Conservation (phyloP, 257 asterid genomes). For the Verbena officinalis region DNA sequence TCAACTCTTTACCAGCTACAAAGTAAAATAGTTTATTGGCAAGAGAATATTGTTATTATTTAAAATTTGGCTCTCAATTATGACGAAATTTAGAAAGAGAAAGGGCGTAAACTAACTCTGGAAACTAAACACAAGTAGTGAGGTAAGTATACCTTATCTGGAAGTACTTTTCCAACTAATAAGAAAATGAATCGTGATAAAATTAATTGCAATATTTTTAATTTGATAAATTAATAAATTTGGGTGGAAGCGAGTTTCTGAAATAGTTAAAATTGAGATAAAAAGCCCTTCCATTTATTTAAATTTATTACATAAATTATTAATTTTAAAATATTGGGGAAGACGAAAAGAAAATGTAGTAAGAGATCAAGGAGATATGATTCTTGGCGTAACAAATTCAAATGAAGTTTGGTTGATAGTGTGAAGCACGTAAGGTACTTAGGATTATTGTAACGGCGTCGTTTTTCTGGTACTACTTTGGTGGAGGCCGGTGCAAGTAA, state of each 20-base stretch:
- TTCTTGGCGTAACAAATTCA: slow-evolving; percentile 46
- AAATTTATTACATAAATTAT: too few species aligned
- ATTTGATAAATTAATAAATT: too few species aligned
- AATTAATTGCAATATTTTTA: too few species aligned
- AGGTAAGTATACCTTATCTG: too few species aligned
- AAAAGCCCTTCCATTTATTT: too few species aligned
- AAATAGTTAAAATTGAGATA: too few species aligned
- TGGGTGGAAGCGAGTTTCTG: too few species aligned
- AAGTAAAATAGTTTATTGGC: background rate
- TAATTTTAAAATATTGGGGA: too few species aligned
- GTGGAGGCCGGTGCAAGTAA: background rate
- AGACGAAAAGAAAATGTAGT: too few species aligned
- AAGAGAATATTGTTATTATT: slow-evolving; percentile 6
- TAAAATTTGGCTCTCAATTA: background rate
- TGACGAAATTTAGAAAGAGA: background rate
- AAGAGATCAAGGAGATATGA: slow-evolving; percentile 21
- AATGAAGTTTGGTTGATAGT: slow-evolving; percentile 31
- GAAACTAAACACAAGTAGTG: too few species aligned
- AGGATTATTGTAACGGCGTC: background rate
- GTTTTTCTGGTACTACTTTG: background rate
- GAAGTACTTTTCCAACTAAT: too few species aligned
- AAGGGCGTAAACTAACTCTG: background rate
- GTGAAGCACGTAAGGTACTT: slow-evolving; percentile 38
- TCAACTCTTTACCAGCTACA: slow-evolving; percentile 17
- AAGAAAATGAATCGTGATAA: too few species aligned